phyloP scores from a whole-genome alignment of 148 eudicot species.

The Rheum nobile region DNA sequence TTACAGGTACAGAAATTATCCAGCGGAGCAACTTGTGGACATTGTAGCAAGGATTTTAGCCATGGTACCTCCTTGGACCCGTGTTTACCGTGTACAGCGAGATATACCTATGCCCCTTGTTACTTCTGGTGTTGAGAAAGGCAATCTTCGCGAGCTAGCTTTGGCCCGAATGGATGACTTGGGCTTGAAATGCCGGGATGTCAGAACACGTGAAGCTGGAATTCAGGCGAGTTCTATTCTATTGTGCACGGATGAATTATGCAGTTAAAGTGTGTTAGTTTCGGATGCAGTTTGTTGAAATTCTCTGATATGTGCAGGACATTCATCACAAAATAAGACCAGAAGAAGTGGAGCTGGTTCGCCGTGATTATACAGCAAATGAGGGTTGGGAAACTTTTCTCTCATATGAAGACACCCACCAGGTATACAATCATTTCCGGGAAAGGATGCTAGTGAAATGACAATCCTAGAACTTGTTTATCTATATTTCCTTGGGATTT shows the following conservation, averaged over 20 bases:
- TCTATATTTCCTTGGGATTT: not conserved
- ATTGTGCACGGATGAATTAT: not conserved
- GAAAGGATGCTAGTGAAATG: not conserved
- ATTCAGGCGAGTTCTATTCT: constrained; percentile 47
- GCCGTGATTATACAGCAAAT: constrained; percentile 96
- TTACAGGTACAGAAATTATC: constrained; percentile 94
- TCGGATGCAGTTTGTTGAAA: not conserved
- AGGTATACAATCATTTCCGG: constrained; percentile 29
- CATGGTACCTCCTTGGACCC: constrained; percentile 99
- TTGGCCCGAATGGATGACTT: constrained; percentile 97
- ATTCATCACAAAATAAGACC: constrained; percentile 94
- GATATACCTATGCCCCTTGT: constrained; percentile 99
- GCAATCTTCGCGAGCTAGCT: constrained; percentile 96
- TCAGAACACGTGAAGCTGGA: constrained; percentile 99
- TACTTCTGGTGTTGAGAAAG: constrained; percentile 99
- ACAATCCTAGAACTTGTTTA: not conserved
- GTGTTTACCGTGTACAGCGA: constrained; percentile 96
- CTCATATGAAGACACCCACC: constrained; percentile 88
- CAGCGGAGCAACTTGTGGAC: constrained; percentile 99
- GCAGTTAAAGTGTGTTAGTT: not conserved
- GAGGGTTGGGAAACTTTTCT: constrained; percentile 99
- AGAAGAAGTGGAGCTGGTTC: constrained; percentile 92
- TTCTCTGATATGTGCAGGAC: constrained; percentile 40
- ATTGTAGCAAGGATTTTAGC: constrained; percentile 87
- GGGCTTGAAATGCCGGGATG: constrained; percentile 95